Conservation (phyloP, 176 grass and related monocot genomes). For the Bolboschoenus planiculmis region DNA sequence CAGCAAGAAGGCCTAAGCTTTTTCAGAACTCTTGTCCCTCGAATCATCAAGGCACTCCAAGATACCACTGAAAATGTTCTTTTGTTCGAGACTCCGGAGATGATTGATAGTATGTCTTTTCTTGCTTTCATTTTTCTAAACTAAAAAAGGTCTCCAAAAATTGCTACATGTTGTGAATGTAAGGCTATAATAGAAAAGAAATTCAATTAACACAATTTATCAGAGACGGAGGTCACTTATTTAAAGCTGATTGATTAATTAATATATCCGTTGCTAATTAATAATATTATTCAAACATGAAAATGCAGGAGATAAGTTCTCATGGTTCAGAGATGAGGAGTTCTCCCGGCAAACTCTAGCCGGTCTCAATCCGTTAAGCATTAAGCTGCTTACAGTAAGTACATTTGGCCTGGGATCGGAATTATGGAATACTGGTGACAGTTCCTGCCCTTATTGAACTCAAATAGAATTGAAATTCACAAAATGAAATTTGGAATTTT, state of each 20-base stretch:
- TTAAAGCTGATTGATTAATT: neutral
- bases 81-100: conserved; percentile 63
- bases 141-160: neutral
- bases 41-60: conserved; percentile 41
- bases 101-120: conserved; percentile 47
- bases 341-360: conserved; percentile 68
- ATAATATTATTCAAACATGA: neutral
- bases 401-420: neutral
- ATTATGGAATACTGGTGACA: neutral
- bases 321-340: conserved; percentile 79
- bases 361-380: conserved; percentile 58
- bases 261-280: neutral
- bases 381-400: conserved; percentile 57
- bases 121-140: neutral
- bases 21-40: conserved; percentile 35
- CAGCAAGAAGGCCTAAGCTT: neutral
- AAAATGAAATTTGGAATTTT: neutral
- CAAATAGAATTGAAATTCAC: neutral
- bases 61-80: conserved; percentile 55
- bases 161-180: neutral
- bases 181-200: too few species aligned
- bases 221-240: neutral
- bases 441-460: neutral
- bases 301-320: conserved; percentile 65
- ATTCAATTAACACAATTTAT: too few species aligned